Evolutionary conservation across 805 yeast genomes (phyloP).

Genomic region (Saturnispora zaruensis): DNA sequence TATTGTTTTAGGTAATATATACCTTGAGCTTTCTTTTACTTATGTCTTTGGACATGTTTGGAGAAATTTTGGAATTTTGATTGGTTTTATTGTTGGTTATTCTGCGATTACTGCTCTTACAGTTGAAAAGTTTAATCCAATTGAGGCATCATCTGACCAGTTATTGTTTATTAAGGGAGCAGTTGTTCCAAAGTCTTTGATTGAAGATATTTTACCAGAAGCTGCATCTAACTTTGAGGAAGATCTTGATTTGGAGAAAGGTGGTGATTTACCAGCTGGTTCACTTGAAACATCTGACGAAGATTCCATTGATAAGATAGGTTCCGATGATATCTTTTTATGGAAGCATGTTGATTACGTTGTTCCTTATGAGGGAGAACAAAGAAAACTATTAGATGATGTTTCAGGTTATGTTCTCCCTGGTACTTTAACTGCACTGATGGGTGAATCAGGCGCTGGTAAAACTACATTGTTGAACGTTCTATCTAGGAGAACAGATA

Average conservation of each 20-base stretch:
- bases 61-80: constrained; percentile 62
- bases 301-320: constrained; percentile 39
- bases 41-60: constrained; percentile 57
- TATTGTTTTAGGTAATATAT: constrained; percentile 45
- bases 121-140: constrained; percentile 26
- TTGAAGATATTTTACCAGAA: constrained; percentile 23
- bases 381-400: constrained; percentile 35
- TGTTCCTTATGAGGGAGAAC: constrained; percentile 39
- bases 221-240: neutral
- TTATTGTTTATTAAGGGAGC: constrained; percentile 25
- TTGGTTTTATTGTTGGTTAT: constrained; percentile 36
- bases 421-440: constrained; percentile 50
- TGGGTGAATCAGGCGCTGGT: constrained; percentile 65
- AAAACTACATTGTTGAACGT: constrained; percentile 51
- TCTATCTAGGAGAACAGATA: constrained; percentile 41
- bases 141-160: constrained; percentile 27
- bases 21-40: constrained; percentile 36
- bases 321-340: constrained; percentile 42
- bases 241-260: constrained; percentile 13
- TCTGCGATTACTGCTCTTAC: constrained; percentile 23
- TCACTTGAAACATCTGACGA: constrained; percentile 38
- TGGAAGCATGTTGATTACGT: constrained; percentile 58
- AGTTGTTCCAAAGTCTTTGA: constrained; percentile 18
- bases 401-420: constrained; percentile 41
- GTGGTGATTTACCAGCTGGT: constrained; percentile 26